Percentiles rank a stretch among this genome's conserved stretches.
phyloP scores from a whole-genome alignment of 352 stramenopile species.

The Pythium phragmiticola region DNA sequence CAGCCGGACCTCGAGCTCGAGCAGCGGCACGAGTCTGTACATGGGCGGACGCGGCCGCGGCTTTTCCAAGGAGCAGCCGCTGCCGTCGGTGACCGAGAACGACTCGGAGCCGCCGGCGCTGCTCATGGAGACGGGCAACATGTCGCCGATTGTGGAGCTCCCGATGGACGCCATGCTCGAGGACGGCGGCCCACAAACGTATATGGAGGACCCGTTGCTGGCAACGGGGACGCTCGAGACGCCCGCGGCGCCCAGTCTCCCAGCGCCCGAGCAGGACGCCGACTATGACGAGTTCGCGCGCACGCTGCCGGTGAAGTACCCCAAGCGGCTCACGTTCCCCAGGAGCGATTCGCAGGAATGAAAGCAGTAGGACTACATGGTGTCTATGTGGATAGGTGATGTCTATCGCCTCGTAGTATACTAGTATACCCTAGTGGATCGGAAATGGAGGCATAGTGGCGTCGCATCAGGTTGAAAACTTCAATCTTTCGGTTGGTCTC shows the following conservation, averaged over 20 bases:
- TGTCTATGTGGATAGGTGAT: neutral
- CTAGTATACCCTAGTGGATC: neutral
- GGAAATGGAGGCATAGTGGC: constrained; percentile 11
- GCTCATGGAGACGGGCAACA: constrained; percentile 31
- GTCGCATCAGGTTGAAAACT: constrained; percentile 69
- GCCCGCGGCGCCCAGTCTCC: constrained; percentile 7
- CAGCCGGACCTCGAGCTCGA: constrained; percentile 29
- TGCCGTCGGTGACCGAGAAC: constrained; percentile 71
- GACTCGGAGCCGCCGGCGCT: constrained; percentile 28
- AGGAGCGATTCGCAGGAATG: neutral
- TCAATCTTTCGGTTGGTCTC: constrained; percentile 83
- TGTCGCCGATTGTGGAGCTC: constrained; percentile 54
- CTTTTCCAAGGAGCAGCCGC: constrained; percentile 31
- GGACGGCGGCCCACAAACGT: constrained; percentile 31
- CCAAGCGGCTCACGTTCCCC: constrained; percentile 19
- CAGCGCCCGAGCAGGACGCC: neutral
- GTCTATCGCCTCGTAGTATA: neutral
- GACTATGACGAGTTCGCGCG: constrained; percentile 19
- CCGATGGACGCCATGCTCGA: constrained; percentile 52
- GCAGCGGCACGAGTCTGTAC: constrained; percentile 24
- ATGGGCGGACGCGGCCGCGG: constrained; percentile 34
- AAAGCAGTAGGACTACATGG: neutral
- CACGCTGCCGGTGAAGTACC: constrained; percentile 21
- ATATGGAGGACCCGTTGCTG: constrained; percentile 27
- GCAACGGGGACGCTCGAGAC: too few species aligned